Conservation (phyloP, 192 early-diverging fungal species). For the Oehlia diaphana region DNA sequence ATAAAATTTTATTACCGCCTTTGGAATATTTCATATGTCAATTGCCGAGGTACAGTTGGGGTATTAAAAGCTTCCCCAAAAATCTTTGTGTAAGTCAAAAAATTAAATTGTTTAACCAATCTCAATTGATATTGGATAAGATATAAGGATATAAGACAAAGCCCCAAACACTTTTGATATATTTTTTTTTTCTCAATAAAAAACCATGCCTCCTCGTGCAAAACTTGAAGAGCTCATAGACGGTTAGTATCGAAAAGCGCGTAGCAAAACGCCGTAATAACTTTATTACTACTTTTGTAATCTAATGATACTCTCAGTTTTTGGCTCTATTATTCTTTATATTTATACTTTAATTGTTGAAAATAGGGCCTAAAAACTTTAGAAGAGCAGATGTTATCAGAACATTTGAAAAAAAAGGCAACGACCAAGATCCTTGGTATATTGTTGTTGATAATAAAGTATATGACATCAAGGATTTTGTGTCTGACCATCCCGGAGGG, state of each 20-base stretch:
- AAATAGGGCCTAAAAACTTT: conserved; percentile 37
- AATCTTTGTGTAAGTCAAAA: background rate
- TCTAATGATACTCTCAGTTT: background rate
- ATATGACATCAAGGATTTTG: conserved; percentile 78
- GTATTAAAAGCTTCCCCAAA: background rate
- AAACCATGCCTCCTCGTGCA: background rate
- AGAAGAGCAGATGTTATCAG: conserved; percentile 40
- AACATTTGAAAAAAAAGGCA: conserved; percentile 33
- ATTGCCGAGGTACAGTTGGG: background rate
- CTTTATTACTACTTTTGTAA: background rate
- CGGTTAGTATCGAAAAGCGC: background rate
- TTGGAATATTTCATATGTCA: background rate
- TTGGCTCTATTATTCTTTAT: background rate
- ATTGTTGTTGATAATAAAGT: conserved; percentile 79
- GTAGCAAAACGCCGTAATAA: no score
- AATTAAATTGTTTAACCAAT: background rate
- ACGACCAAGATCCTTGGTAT: conserved; percentile 43
- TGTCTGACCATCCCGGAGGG: conserved; percentile 77
- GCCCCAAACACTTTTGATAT: no score
- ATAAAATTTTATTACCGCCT: background rate
- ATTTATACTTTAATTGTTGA: background rate
- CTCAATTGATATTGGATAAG: background rate
- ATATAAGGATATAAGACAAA: no score
- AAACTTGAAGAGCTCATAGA: background rate
- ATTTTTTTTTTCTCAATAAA: background rate